Base-by-base conservation (phyloP, 805 yeast genomes). In the Ogataea ganodermae region DNA sequence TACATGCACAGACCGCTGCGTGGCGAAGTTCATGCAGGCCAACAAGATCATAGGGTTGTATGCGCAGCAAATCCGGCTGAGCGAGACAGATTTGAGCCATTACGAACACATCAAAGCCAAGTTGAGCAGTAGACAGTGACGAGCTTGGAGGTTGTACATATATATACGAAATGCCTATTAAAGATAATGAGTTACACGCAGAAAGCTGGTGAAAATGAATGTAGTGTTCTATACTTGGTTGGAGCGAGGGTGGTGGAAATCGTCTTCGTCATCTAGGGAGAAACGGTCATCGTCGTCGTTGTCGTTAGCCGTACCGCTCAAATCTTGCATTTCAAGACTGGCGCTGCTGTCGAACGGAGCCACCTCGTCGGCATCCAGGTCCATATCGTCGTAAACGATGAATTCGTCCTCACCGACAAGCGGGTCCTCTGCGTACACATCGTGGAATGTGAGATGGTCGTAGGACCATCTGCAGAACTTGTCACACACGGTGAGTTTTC, bases 1-100 rank as follows among this genome's bases (percentile, higher is more conserved):
- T 49, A 76, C 80, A 37, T 92, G 97, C 64, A 70, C 88, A 9
- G 96, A 90, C 65, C 73, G 97, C 50, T 91, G 98, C 69, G 92
- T 87, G 36, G 68, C 81, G 53, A 91, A 91, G 66, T 90, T 84
- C 66, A 87, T 89, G 72, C 76, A 76, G 57, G 84, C 90, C 38
- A 90, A 84, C 63, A 66, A 79, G 37, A 62, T 76, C 44, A 70
- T 88, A 24, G 94, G 92, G 0, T 75, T 72, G 13, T 61, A 68
- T 65, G 71, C 75, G 52, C 73, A 74, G 51, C 49, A 61, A 59
- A 71, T 66, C 54, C 68, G 79, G 27, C 67, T 78, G 42, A 68
- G 69, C 30, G 81, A 81, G n/a, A 67, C 64, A 49, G 68, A 63
- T 44, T 56, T 79, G 44, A 41, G 43, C 35, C 63, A 57, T 20